Evolutionary conservation across 2,329 filamentous ascomycete species (phyloP).

Genomic region (Colletotrichum neosansevieriae): DNA sequence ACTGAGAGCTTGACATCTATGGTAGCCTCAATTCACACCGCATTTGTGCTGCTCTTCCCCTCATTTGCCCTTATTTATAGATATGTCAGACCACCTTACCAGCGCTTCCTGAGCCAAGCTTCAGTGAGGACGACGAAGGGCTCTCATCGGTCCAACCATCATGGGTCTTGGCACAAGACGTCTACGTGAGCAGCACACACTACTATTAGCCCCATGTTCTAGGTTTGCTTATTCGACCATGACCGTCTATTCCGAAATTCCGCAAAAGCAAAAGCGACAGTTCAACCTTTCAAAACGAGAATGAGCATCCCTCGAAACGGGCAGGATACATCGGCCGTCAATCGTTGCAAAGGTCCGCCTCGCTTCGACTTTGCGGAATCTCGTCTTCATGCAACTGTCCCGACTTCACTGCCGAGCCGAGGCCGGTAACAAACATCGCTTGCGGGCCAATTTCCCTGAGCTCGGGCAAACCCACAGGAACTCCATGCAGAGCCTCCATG

Average conservation of each 20-base stretch:
- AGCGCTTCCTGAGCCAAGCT: background rate
- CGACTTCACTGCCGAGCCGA: slow-evolving; percentile 23
- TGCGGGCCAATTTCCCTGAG: background rate
- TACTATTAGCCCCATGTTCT: background rate
- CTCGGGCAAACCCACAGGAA: background rate
- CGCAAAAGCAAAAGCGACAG: slow-evolving; percentile 8
- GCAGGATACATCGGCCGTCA: background rate
- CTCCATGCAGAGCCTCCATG: background rate
- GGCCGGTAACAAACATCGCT: slow-evolving; percentile 5
- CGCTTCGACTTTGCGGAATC: background rate
- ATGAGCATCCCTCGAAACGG: background rate
- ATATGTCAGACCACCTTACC: background rate
- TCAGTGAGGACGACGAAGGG: background rate
- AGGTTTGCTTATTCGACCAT: slow-evolving; percentile 17
- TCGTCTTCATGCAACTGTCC: slow-evolving; percentile 7
- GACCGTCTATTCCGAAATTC: background rate
- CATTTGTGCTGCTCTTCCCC: background rate
- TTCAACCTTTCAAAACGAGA: slow-evolving; percentile 1
- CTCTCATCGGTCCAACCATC: background rate
- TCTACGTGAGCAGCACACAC: background rate
- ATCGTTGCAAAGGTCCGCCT: background rate
- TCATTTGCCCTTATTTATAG: slow-evolving; percentile 12
- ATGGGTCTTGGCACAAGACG: background rate
- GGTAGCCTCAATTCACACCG: slow-evolving; percentile 14
- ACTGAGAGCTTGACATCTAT: background rate